phyloP scores from a whole-genome alignment of 2,329 filamentous ascomycete species.

The Bipolaris gigantea region DNA sequence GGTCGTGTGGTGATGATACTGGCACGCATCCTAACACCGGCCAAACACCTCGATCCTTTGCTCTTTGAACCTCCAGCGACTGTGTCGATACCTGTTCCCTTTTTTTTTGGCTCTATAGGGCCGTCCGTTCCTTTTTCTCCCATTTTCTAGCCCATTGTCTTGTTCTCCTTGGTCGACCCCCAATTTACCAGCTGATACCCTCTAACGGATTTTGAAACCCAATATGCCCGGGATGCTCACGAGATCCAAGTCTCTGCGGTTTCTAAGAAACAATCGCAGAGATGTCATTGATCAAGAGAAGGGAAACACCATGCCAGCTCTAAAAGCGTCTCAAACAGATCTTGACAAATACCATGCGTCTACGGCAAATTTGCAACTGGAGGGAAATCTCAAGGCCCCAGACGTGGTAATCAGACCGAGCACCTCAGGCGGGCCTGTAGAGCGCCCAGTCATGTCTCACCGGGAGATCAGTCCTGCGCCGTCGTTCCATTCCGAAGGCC shows the following conservation, averaged over 20 bases:
- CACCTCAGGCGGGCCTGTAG: conserved; percentile 40
- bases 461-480: conserved; percentile 38
- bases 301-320: conserved; percentile 28
- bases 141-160: conserved; percentile 17
- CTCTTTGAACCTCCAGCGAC: conserved; percentile 22
- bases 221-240: conserved; percentile 42
- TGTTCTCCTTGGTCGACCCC: conserved; percentile 26
- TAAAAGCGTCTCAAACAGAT: conserved; percentile 27
- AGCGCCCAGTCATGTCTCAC: conserved; percentile 41
- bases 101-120: conserved; percentile 41
- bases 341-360: conserved; percentile 39
- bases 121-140: conserved; percentile 46
- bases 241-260: conserved; percentile 44
- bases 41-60: conserved; percentile 17
- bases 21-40: conserved; percentile 23
- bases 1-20: conserved; percentile 23
- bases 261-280: conserved; percentile 40
- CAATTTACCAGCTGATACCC: conserved; percentile 35
- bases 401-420: conserved; percentile 39
- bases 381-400: conserved; percentile 30
- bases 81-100: conserved; percentile 22
- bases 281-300: conserved; percentile 34
- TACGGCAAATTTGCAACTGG: conserved; percentile 30
- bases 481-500: conserved; percentile 28
- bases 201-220: conserved; percentile 41